Evolutionary conservation across 78 protist species (phyloP), one percentile per base, ranked within the genome.

Genomic region (Andalucia godoyi): DNA sequence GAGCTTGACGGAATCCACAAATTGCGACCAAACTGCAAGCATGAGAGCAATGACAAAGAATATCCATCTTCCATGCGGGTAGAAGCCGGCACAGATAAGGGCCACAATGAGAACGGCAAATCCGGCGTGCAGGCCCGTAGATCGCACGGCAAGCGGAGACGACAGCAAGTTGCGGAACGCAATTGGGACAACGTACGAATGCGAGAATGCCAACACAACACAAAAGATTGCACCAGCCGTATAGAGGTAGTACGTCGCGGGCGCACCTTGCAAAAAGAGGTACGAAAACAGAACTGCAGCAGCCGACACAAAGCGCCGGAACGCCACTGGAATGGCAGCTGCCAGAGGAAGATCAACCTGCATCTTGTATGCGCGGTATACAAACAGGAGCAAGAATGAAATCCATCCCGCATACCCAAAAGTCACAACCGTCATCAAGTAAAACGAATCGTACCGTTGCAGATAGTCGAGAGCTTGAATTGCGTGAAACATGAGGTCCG

Each of bases 361-460:
- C n/a, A n/a, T n/a, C n/a, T n/a, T 13, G n/a, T 54, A 15, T 13
- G 12, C 37, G 52, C 52, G 33, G 10, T 21, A 17, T 6, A 53
- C 40, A 30, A 23, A 10, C 33, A 30, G 21, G 29, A 64, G 10
- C 30, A n/a, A 30, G 12, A n/a, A 59, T 41, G 60, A 40, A 15
- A 53, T 4, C 70, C 76, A 86, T 27, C 74, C 76, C 57, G 77
- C 37, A 42, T 83, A 86, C 18, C 86, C 92, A 32, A 69, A 23
- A 2, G 76, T 60, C n/a, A 86, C 66, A 1, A 71, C 50, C 3
- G 86, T 27, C 81, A 75, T 69, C 10, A 86, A 58, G 43, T 84
- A 62, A 7, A 63, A 58, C 66, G 82, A 49, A 33, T 86, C 92
- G 67, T 86, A 86, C 15, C 77, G 73, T 40, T 82, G 87, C 59